Conservation (phyloP, 495 filamentous ascomycete genomes). For the Pseudoneurospora amorphoporcata region DNA sequence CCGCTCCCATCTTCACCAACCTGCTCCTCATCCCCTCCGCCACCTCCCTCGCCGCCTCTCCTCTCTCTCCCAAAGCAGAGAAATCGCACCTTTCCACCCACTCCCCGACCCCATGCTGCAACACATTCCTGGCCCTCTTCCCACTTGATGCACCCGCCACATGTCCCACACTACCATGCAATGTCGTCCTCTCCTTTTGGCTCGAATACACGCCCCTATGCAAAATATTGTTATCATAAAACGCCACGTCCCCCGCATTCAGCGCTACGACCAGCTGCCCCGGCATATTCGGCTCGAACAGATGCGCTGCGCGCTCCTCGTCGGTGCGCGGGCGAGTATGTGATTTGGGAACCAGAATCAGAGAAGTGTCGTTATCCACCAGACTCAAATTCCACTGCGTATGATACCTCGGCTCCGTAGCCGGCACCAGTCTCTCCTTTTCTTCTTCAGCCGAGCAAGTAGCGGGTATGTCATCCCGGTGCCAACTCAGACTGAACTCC, state of each 20-base stretch:
- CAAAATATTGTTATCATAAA: slow-evolving; percentile 83
- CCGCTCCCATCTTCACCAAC: slow-evolving; percentile 50
- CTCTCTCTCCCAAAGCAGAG: slow-evolving; percentile 31
- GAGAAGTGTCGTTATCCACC: slow-evolving; percentile 46
- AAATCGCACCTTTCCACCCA: slow-evolving; percentile 56
- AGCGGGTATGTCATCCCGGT: slow-evolving; percentile 64
- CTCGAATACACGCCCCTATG: slow-evolving; percentile 65
- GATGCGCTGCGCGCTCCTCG: slow-evolving; percentile 49
- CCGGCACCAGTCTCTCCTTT: slow-evolving; percentile 34
- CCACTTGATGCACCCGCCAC: slow-evolving; percentile 30
- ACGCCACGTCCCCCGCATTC: slow-evolving; percentile 63
- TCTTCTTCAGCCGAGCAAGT: slow-evolving; percentile 44
- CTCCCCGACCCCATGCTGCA: slow-evolving; percentile 75
- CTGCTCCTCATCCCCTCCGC: slow-evolving; percentile 42
- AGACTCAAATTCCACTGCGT: slow-evolving; percentile 74
- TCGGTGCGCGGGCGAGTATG: slow-evolving; percentile 58
- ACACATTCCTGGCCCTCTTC: slow-evolving; percentile 60
- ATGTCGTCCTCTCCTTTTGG: slow-evolving; percentile 54
- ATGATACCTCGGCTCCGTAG: slow-evolving; percentile 34
- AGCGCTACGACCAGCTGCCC: slow-evolving; percentile 53
- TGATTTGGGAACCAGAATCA: slow-evolving; percentile 63
- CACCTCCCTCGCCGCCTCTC: slow-evolving; percentile 37
- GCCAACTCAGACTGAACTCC: slow-evolving; percentile 64
- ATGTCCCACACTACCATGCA: slow-evolving; percentile 73
- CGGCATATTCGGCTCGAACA: slow-evolving; percentile 46